These are phyloP conservation scores for Senna siamea DNA, from an alignment of 306 rosid genomes.

Conservation along the genomic window DNA sequence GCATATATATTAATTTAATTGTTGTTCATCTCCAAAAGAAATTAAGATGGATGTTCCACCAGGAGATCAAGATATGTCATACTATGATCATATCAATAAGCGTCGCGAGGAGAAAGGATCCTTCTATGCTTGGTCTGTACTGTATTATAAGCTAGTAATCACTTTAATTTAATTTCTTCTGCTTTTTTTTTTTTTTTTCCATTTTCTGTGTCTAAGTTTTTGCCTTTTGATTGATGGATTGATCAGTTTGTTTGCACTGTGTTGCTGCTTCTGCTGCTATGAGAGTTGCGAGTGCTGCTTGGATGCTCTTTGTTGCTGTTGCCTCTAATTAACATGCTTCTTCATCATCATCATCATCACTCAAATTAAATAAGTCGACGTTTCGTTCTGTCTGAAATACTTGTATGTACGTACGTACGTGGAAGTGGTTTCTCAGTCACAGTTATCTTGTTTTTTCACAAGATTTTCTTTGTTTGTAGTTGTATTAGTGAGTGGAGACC, in stretches of 20 bases:
- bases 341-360: too few relatives aligned
- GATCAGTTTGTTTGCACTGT: conserved; percentile 55
- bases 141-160: too few relatives aligned
- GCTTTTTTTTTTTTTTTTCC: not conserved
- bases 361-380: too few relatives aligned
- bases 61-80: conserved; percentile 49
- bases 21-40: conserved; percentile 16
- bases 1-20: not conserved
- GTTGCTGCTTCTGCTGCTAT: conserved; percentile 70
- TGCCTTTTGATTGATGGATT: not conserved
- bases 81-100: conserved; percentile 48
- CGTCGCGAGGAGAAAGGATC: conserved; percentile 56
- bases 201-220: not conserved
- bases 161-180: not conserved
- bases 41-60: conserved; percentile 53
- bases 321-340: conserved; percentile 6
- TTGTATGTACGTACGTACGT: too few relatives aligned
- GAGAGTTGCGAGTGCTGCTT: conserved; percentile 56
- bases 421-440: too few relatives aligned
- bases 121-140: conserved; percentile 66
- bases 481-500: too few relatives aligned
- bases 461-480: too few relatives aligned
- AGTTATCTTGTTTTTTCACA: too few relatives aligned
- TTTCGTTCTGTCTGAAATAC: too few relatives aligned
- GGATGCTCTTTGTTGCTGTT: conserved; percentile 64